Evolutionary conservation across 306 rosid genomes (phyloP), one percentile per base, ranked within the genome.

Genomic region (Heteromeles arbutifolia): DNA sequence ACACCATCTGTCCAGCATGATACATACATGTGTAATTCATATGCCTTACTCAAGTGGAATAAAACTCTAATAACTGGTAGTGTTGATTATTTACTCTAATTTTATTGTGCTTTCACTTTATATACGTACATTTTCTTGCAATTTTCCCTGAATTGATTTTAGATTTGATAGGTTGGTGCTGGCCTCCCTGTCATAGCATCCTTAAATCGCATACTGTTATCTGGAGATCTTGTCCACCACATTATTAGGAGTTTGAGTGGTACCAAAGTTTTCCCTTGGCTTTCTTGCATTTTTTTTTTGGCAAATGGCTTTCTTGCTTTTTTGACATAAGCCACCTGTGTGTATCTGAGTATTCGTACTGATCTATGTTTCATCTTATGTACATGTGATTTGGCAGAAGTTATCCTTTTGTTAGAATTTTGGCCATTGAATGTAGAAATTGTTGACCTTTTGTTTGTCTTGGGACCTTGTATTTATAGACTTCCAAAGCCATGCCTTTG

Each of bases 141-240:
- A 72, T 59, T 48, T 73, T 15, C 10, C 24, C 29, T 81, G 54
- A 79, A 64, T 69, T 77, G 77, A 48, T 84, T 81, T 78, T 63
- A 63, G 39, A 53, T 78, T 75, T 84, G 80, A 67, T 81, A 94
- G 97, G 98, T 95, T 75, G 98, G 98, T 64, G 98, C 97, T 77
- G 98, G 98, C 67, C 96, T 95, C 82, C 98, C 98, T 39, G 95
- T 91, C 83, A 92, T 95, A 85, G 90, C 88, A 69, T 90, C 95
- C 80, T 66, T 92, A 74, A 90, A 85, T 70, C 95, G 98, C 81
- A 82, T 92, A 74, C 80, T 92, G 78, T 86, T 91, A 56, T 94
- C 96, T 18, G 98, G 96, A 54, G 97, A 94, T 84, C 81, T 88
- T 17, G 80, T 92, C 72, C 82, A 80, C 80, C 88, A 81, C 75